A percentile compares a stretch with the other conserved stretches of the same genome.
These are phyloP conservation scores for Colletotrichum acutatum DNA, from an alignment of 2,329 filamentous ascomycete species.

Conservation along the genomic window DNA sequence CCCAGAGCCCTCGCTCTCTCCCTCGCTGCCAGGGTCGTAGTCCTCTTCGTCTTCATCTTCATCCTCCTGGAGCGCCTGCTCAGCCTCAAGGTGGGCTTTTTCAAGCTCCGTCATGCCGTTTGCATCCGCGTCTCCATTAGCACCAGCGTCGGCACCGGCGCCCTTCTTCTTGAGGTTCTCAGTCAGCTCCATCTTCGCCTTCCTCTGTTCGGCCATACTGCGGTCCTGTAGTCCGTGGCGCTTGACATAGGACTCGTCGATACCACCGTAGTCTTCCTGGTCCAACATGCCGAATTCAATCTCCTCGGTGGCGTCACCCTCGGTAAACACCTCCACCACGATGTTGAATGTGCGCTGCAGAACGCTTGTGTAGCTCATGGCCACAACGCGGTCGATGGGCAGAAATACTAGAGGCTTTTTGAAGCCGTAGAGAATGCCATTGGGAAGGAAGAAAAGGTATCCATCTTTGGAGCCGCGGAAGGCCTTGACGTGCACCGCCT, in stretches of 20 bases:
- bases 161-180: slow-evolving; percentile 67
- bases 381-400: slow-evolving; percentile 68
- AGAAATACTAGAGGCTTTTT: slow-evolving; percentile 76
- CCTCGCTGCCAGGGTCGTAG: slow-evolving; percentile 72
- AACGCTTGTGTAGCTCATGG: slow-evolving; percentile 75
- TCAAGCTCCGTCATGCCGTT: slow-evolving; percentile 60
- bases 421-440: slow-evolving; percentile 76
- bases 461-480: slow-evolving; percentile 77
- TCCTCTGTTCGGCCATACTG: slow-evolving; percentile 75
- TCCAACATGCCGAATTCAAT: slow-evolving; percentile 77
- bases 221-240: slow-evolving; percentile 71
- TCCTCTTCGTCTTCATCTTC: slow-evolving; percentile 75
- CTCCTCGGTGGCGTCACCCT: slow-evolving; percentile 64
- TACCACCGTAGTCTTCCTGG: slow-evolving; percentile 73
- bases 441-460: slow-evolving; percentile 74
- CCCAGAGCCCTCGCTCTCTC: slow-evolving; percentile 68
- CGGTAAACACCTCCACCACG: slow-evolving; percentile 68
- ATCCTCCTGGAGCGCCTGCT: slow-evolving; percentile 67
- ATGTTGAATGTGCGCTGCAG: slow-evolving; percentile 77
- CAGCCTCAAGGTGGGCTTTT: slow-evolving; percentile 60
- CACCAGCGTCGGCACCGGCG: slow-evolving; percentile 50
- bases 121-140: slow-evolving; percentile 46
- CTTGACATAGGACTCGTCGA: slow-evolving; percentile 71
- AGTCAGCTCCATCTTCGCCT: slow-evolving; percentile 70
- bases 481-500: slow-evolving; percentile 73